Conservation (phyloP, 495 filamentous ascomycete genomes). For the Aspergillus funiculosus region DNA sequence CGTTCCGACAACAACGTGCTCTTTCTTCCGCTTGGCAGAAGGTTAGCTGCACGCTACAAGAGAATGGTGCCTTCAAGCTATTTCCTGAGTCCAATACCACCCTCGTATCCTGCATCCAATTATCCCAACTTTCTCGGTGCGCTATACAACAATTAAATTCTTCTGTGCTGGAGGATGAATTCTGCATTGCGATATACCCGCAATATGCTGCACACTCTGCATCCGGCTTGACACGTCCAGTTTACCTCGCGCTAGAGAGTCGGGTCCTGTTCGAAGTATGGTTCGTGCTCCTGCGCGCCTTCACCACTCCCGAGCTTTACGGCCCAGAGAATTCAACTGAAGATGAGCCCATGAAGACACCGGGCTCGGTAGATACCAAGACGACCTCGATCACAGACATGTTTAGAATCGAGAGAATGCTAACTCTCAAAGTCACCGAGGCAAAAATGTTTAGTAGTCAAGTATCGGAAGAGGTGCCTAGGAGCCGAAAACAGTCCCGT, state of each 20-base stretch:
- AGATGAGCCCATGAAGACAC: slow-evolving; percentile 25
- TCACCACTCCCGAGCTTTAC: slow-evolving; percentile 91
- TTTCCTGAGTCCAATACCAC: slow-evolving; percentile 76
- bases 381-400: slow-evolving; percentile 42
- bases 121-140: slow-evolving; percentile 84
- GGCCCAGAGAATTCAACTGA: slow-evolving; percentile 44
- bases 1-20: slow-evolving; percentile 51
- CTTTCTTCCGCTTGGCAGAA: slow-evolving; percentile 66
- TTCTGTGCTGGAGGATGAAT: slow-evolving; percentile 91
- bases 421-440: slow-evolving; percentile 55
- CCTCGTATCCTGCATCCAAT: slow-evolving; percentile 72
- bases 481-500: slow-evolving; percentile 38
- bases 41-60: slow-evolving; percentile 88
- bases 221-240: slow-evolving; percentile 34
- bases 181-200: slow-evolving; percentile 86
- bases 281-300: slow-evolving; percentile 89
- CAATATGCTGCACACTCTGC: slow-evolving; percentile 67
- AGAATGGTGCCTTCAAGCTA: slow-evolving; percentile 92
- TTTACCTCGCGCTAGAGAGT: slow-evolving; percentile 82
- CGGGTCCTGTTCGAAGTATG: slow-evolving; percentile 91
- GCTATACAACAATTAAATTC: slow-evolving; percentile 83
- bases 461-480: slow-evolving; percentile 28
- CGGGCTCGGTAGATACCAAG: slow-evolving; percentile 18
- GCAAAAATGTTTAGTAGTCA: slow-evolving; percentile 46
- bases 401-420: slow-evolving; percentile 61